Conservation (phyloP, 352 stramenopile genomes). For the Albugo laibachii region DNA sequence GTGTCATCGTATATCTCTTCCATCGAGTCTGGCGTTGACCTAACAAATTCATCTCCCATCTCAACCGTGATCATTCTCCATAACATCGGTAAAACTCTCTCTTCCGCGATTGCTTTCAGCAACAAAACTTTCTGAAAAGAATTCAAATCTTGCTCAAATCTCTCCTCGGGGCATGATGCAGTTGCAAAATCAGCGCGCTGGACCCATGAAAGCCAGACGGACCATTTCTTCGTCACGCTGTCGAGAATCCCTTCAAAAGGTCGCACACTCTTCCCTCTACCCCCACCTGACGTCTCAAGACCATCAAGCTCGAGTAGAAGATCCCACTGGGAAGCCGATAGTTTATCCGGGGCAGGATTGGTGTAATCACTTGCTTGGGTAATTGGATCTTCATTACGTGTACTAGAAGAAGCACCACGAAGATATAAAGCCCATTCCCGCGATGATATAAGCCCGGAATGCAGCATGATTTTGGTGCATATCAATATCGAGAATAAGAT, state of each 20-base stretch:
- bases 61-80: constrained; percentile 69
- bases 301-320: constrained; percentile 59
- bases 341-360: constrained; percentile 43
- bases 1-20: constrained; percentile 87
- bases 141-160: constrained; percentile 17
- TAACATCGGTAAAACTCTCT: constrained; percentile 77
- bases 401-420: constrained; percentile 18
- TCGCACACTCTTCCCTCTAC: constrained; percentile 8
- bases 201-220: constrained; percentile 38
- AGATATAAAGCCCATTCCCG: constrained; percentile 83
- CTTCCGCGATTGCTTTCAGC: constrained; percentile 66
- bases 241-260: constrained; percentile 42
- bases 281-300: constrained; percentile 7
- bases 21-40: constrained; percentile 73
- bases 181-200: constrained; percentile 21
- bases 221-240: constrained; percentile 36
- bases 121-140: constrained; percentile 62
- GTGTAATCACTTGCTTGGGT: constrained; percentile 10
- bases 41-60: constrained; percentile 75
- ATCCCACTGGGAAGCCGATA: constrained; percentile 69
- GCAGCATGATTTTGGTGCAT: constrained; percentile 85
- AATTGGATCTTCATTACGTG: constrained; percentile 5
- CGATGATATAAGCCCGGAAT: constrained; percentile 41
- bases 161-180: constrained; percentile 18
- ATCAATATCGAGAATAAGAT: constrained; percentile 88